Base-by-base conservation (phyloP, 1,284 basidiomycete species). In the Takashimella koratensis region DNA sequence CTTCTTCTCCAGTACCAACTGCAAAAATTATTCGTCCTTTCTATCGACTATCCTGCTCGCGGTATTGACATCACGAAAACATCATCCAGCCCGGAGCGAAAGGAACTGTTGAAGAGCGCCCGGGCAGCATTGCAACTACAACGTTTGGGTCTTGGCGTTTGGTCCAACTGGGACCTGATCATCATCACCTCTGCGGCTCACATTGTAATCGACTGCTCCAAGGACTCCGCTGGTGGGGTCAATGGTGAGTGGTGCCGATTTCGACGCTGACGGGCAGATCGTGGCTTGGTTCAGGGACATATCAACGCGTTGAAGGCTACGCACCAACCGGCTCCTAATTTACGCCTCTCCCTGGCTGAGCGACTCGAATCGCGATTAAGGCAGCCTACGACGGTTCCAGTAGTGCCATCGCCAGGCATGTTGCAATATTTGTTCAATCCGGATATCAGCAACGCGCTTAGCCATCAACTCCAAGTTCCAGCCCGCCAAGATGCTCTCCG, bases 131-230 rank as follows among this genome's bases (percentile, higher is more conserved):
- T 52, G 20, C 43, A 41, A 21, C 43, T 52, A 4, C 50, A 52
- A 39, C 43, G 50, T 4, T 27, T 52, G 46, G 52, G 52, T n/a
- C n/a, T 53, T 13, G 36, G 30, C 30, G 52, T 53, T 10, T 53
- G 52, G 52, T 47, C 43, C 21, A 53, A 49, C 22, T 53, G 52
- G 52, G 52, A 53, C 36, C 22, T 53, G 36, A 45, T 53, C n/a
- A 48, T 53, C 21, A 53, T 53, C 19, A 48, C 52, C 8, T 21
- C 26, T 5, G 52, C 52, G 16, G 30, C 47, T 12, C 20, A 49
- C 21, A 43, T 53, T 47, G 20, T 49, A 12, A 22, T 53, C 23
- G 52, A 53, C 21, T n/a, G 21, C 20, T 20, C 48, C n/a, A 21
- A 19, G 6, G 30, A 45, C 22, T 8, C 8, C 10, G 19, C 20